Percentiles rank a stretch among this genome's conserved stretches.
Evolutionary conservation across 2,329 filamentous ascomycete species (phyloP).

Genomic region (Epichloe aotearoae): DNA sequence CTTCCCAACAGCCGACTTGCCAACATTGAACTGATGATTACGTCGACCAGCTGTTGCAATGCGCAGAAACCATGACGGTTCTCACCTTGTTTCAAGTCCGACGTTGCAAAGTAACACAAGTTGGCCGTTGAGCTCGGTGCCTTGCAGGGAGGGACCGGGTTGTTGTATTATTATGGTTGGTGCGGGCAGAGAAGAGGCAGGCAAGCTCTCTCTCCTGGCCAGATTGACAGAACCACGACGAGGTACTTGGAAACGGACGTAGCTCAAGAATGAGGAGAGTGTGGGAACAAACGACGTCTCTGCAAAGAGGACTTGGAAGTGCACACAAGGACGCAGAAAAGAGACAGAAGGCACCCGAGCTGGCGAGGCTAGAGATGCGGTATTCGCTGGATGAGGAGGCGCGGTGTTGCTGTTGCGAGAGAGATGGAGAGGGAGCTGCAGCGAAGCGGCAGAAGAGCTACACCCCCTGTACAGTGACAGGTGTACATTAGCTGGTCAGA

Average conservation of each 20-base stretch:
- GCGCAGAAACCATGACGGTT: neutral
- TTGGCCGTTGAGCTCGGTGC: conserved; percentile 2
- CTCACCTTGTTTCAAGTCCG: conserved; percentile 3
- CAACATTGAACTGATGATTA: neutral
- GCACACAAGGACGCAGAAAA: neutral
- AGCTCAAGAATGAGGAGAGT: neutral
- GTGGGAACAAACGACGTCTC: neutral
- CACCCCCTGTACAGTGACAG: no score
- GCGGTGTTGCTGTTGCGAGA: conserved; percentile 1
- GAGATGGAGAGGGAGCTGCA: neutral
- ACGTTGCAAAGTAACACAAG: conserved; percentile 2
- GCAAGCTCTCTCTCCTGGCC: neutral
- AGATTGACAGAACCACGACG: neutral
- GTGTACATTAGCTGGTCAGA: no score
- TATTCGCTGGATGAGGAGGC: neutral
- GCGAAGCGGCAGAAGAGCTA: neutral
- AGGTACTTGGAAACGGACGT: neutral
- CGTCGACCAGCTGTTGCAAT: neutral
- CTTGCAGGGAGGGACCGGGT: neutral
- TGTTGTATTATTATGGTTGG: neutral
- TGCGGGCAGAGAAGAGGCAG: neutral
- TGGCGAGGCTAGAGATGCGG: conserved; percentile 1
- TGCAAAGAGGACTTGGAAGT: neutral
- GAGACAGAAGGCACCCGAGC: neutral
- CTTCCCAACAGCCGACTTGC: neutral